phyloP scores from a whole-genome alignment of 202 grass and related monocot species.

The Thinopyrum obtusiflorum region DNA sequence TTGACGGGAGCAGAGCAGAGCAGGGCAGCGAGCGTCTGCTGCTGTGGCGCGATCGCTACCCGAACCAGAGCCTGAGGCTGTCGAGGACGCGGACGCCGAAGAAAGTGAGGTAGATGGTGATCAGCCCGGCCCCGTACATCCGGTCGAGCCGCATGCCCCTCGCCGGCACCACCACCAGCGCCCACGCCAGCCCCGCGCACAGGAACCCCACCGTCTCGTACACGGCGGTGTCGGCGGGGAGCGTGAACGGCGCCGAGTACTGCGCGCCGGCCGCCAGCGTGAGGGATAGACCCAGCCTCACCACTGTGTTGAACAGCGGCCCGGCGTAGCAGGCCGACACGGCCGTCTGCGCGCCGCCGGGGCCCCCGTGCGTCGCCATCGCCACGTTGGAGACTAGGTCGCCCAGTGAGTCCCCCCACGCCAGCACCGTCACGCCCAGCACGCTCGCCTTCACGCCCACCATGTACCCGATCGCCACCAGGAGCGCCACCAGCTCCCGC shows the following conservation, averaged over 20 bases:
- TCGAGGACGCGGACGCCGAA: slow-evolving; percentile 49
- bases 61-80: slow-evolving; percentile 33
- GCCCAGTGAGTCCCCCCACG: slow-evolving; percentile 87
- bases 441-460: slow-evolving; percentile 59
- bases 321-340: slow-evolving; percentile 78
- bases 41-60: neutral
- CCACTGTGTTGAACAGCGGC: slow-evolving; percentile 75
- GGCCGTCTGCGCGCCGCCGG: slow-evolving; percentile 62
- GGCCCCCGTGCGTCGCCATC: slow-evolving; percentile 55
- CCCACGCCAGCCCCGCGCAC: slow-evolving; percentile 55
- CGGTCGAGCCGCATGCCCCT: slow-evolving; percentile 69
- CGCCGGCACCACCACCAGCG: slow-evolving; percentile 55
- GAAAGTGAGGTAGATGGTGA: slow-evolving; percentile 74
- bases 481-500: slow-evolving; percentile 68
- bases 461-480: slow-evolving; percentile 63
- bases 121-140: slow-evolving; percentile 55
- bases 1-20: neutral
- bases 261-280: slow-evolving; percentile 50
- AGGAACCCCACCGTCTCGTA: slow-evolving; percentile 74
- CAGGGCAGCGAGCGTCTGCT: neutral
- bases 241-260: slow-evolving; percentile 38
- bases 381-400: slow-evolving; percentile 70
- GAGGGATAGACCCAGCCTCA: slow-evolving; percentile 77
- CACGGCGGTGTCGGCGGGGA: slow-evolving; percentile 45
- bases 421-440: slow-evolving; percentile 81